These are phyloP conservation scores for Elongisporangium anandrum DNA, from an alignment of 352 stramenopile genomes.

Conservation along the genomic window DNA sequence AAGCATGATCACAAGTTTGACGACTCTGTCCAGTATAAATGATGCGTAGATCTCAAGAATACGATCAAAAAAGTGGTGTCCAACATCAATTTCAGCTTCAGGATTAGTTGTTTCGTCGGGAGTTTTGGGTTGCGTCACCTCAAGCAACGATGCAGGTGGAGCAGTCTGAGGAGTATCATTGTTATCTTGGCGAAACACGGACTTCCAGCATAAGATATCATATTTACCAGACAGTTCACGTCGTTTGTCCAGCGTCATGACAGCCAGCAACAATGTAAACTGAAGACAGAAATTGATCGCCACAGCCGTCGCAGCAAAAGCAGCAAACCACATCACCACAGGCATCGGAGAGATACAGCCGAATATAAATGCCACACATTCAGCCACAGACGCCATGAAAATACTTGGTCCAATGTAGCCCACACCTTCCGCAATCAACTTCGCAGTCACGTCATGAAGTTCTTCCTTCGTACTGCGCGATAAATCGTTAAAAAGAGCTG, in stretches of 20 bases:
- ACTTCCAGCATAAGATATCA: conserved; percentile 40
- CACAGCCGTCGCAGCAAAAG: conserved; percentile 49
- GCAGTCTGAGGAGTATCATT: background rate
- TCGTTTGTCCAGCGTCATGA: conserved; percentile 61
- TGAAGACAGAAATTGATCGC: conserved; percentile 57
- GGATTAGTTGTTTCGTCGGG: conserved; percentile 1
- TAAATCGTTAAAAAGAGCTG: conserved; percentile 36
- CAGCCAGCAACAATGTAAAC: conserved; percentile 58
- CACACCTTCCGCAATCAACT: conserved; percentile 33
- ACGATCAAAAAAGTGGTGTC: conserved; percentile 24
- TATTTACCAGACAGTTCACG: conserved; percentile 48
- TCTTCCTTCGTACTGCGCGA: conserved; percentile 30
- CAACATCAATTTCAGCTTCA: background rate
- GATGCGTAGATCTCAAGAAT: conserved; percentile 43
- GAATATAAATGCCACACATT: conserved; percentile 52
- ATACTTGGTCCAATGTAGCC: conserved; percentile 61
- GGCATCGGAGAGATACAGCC: conserved; percentile 60
- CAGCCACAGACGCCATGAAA: conserved; percentile 50
- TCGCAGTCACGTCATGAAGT: conserved; percentile 27
- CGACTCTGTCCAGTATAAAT: conserved; percentile 35
- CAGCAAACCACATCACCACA: conserved; percentile 63
- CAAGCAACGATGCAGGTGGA: background rate
- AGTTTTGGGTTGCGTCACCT: conserved; percentile 21
- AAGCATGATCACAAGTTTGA: conserved; percentile 48
- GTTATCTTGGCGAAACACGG: background rate